Conservation (phyloP, 2,329 filamentous ascomycete species). For the Ophiostoma montium region DNA sequence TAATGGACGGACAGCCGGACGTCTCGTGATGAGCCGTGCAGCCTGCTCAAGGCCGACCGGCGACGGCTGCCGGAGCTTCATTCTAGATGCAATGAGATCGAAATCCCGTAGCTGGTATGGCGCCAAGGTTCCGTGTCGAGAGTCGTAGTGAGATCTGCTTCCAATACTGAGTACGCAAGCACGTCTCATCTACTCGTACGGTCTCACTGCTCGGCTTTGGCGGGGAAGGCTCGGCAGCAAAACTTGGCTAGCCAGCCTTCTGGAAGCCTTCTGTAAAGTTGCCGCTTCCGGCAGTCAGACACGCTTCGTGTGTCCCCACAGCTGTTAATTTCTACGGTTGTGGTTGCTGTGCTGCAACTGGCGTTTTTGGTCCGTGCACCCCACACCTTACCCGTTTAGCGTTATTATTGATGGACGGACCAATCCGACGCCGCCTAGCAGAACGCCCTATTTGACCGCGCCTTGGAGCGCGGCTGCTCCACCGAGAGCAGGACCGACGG, state of each 20-base stretch:
- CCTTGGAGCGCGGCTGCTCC: neutral
- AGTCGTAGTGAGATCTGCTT: neutral
- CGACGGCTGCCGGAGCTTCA: conserved; percentile 7
- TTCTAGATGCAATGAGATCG: neutral
- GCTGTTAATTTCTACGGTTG: conserved; percentile 4
- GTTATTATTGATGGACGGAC: conserved; percentile 15
- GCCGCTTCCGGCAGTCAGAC: conserved; percentile 8
- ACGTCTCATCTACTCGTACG: neutral
- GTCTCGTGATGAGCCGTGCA: conserved; percentile 1
- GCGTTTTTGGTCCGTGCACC: conserved; percentile 14
- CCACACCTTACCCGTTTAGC: conserved; percentile 12
- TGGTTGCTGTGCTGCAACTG: conserved; percentile 13
- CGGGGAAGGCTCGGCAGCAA: neutral
- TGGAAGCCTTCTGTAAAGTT: conserved; percentile 11
- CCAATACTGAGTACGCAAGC: neutral
- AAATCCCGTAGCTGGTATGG: too few relatives aligned
- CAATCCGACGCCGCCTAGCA: conserved; percentile 13
- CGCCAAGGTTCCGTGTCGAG: neutral
- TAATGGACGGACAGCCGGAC: neutral
- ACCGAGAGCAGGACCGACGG: neutral
- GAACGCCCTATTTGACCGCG: conserved; percentile 8
- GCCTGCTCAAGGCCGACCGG: conserved; percentile 1
- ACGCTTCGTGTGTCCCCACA: neutral
- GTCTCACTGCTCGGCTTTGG: conserved; percentile 1
- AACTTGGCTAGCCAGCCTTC: conserved; percentile 3